phyloP scores from a whole-genome alignment of 768 basidiomycete genomes.

The Leccinum fibrillosum region DNA sequence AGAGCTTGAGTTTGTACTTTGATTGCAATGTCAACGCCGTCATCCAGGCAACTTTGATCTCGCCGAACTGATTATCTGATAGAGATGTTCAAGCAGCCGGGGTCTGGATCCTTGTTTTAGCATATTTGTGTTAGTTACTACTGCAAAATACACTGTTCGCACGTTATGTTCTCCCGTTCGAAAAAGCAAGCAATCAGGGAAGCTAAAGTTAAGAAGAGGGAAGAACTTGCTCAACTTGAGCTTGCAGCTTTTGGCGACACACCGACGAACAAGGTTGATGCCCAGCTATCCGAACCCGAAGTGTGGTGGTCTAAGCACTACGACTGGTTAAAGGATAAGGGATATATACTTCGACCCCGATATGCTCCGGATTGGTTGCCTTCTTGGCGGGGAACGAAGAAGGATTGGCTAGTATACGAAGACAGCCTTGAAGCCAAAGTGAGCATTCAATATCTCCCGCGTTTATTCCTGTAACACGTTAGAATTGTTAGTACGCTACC shows the following conservation, averaged over 20 bases:
- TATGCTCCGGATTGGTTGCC: too few relatives aligned
- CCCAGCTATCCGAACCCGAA: constrained; percentile 6
- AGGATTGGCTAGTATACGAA: background rate
- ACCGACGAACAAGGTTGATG: background rate
- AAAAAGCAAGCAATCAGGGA: too few relatives aligned
- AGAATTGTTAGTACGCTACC: constrained; percentile 1
- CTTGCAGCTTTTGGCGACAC: background rate
- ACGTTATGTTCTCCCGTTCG: too few relatives aligned
- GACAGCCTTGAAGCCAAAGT: too few relatives aligned
- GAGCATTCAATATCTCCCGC: too few relatives aligned
- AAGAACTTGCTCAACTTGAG: background rate
- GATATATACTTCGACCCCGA: constrained; percentile 9
- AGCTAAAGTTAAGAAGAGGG: too few relatives aligned
- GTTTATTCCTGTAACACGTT: too few relatives aligned
- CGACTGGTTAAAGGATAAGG: constrained; percentile 9
- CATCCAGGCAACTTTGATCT: background rate
- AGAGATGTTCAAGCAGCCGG: background rate
- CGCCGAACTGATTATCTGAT: background rate
- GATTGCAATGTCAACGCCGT: constrained; percentile 3
- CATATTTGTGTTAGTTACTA: too few relatives aligned
- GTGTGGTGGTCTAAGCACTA: constrained; percentile 14
- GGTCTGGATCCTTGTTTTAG: too few relatives aligned
- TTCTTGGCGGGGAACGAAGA: too few relatives aligned
- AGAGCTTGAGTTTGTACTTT: background rate
- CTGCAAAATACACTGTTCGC: too few relatives aligned